These are phyloP conservation scores for Nicotiana attenuata DNA, from an alignment of 257 asterid species.

Conservation along the genomic window DNA sequence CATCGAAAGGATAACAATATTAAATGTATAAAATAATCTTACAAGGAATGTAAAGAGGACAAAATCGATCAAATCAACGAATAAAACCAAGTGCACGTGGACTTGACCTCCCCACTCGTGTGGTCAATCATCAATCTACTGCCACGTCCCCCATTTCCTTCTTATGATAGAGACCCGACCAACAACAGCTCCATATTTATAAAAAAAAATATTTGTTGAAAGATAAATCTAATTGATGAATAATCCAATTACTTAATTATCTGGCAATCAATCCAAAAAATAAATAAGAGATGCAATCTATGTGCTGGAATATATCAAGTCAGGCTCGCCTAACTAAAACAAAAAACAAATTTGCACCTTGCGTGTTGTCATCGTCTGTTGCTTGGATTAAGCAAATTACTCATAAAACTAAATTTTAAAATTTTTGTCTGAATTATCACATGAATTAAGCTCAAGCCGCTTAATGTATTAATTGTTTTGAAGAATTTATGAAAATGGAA, in stretches of 20 bases:
- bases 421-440: not conserved
- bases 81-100: conserved; percentile 88
- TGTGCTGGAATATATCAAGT: not conserved
- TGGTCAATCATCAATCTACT: conserved; percentile 55
- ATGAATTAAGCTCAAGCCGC: not conserved
- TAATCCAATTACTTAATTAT: not conserved
- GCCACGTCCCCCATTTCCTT: conserved; percentile 9
- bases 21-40: not conserved
- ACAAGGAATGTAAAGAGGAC: conserved; percentile 24
- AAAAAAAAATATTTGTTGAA: not conserved
- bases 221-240: not conserved
- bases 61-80: conserved; percentile 41
- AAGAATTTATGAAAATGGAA: not conserved
- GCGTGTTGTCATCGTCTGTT: not conserved
- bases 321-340: not conserved
- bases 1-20: not conserved
- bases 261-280: not conserved
- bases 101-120: conserved; percentile 71
- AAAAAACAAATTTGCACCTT: not conserved
- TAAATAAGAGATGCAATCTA: not conserved
- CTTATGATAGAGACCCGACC: conserved; percentile 8
- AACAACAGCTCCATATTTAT: not conserved
- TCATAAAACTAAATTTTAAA: not conserved
- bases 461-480: not conserved
- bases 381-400: not conserved